Conservation (phyloP, 202 grass and related monocot genomes). For the Saccharum hybrid region DNA sequence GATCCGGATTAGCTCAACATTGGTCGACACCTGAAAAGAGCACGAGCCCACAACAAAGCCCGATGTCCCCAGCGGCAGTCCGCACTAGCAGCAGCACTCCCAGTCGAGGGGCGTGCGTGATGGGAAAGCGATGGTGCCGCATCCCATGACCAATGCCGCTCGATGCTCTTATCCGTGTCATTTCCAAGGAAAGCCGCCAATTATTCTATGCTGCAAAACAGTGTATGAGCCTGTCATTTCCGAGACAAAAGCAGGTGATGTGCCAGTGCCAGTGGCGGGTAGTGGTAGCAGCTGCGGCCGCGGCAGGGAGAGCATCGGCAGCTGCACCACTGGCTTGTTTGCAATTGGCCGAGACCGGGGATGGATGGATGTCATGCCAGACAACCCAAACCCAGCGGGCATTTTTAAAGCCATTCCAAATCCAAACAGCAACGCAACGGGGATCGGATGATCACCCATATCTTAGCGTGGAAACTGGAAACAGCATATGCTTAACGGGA, state of each 20-base stretch:
- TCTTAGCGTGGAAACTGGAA: conserved; percentile 57
- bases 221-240: conserved; percentile 60
- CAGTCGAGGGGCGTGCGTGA: conserved; percentile 19
- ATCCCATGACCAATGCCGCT: conserved; percentile 5
- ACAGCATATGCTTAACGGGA: conserved; percentile 59
- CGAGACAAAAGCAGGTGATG: conserved; percentile 58
- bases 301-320: conserved; percentile 5
- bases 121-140: conserved; percentile 44
- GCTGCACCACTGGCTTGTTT: neutral
- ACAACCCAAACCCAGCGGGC: conserved; percentile 28
- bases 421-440: conserved; percentile 18
- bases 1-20: conserved; percentile 3
- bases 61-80: neutral
- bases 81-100: neutral
- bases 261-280: conserved; percentile 36
- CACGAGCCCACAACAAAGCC: neutral
- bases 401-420: conserved; percentile 48
- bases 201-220: conserved; percentile 55
- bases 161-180: conserved; percentile 38
- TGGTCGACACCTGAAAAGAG: conserved; percentile 48
- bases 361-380: neutral
- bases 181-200: conserved; percentile 52
- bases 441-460: conserved; percentile 53
- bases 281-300: conserved; percentile 36
- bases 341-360: neutral